Evolutionary conservation across 2,329 filamentous ascomycete species (phyloP), one percentile per base, ranked within the genome.

Genomic region (Fusarium sp.): DNA sequence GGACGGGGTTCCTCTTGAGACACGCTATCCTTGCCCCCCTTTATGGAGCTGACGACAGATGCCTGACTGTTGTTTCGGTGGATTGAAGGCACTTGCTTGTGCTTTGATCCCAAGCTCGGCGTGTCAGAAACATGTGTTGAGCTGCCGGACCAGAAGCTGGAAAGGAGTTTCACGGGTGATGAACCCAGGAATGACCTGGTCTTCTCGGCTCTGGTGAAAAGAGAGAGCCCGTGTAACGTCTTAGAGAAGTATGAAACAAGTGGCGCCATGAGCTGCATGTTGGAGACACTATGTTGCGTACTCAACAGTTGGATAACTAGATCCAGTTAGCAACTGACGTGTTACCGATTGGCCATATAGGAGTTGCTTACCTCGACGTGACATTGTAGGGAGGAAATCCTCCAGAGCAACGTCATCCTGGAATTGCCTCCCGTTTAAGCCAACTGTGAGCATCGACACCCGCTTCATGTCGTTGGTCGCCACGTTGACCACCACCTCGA

Each of bases 131-230:
- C 82, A 66, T 83, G 85, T 54, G 82, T 83, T 36, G 85, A 86
- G 60, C 86, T 88, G 27, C 89, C 88, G 36, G 89, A 88, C 73
- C 97, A 89, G 57, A 98, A 89, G 75, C 88, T 97, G 0, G 95
- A 97, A 15, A 98, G 85, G 75, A 97, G 86, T 78, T 98, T 98
- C 50, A 97, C 93, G 0, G 95, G 95, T 1, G 95, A 98, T n/a
- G 91, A 89, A 6, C 90, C 90, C 10, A 95, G 87, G 76, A 93
- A 93, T 1, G 90, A 90, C 58, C 87, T 87, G 11, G 89, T 87
- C 78, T 89, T 92, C 75, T 91, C 89, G 0, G 87, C 85, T 41
- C 91, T 87, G 34, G 89, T 84, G 18, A 88, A 84, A 41, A 93
- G 84, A 48, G 87, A 88, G 27, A 97, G 82, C 5, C 90, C 89